Conservation (phyloP, 768 basidiomycete genomes). For the Pluteus cervinus region DNA sequence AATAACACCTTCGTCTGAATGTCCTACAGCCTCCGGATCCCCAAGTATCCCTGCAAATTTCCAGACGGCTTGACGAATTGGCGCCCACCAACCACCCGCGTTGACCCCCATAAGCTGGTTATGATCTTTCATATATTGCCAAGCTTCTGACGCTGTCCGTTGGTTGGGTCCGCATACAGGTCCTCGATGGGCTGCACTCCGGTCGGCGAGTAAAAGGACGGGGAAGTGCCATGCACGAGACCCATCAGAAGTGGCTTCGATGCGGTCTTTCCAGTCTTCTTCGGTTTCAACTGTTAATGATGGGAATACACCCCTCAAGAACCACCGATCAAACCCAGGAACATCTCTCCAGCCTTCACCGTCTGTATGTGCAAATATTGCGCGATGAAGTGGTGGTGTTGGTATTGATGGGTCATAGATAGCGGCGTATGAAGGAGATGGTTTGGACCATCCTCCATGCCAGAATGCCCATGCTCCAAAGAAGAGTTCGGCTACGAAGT, state of each 20-base stretch:
- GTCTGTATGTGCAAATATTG: constrained; percentile 56
- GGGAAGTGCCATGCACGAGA: constrained; percentile 62
- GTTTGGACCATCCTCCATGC: too few relatives aligned
- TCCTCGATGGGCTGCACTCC: constrained; percentile 65
- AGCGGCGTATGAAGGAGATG: too few relatives aligned
- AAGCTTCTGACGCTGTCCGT: constrained; percentile 59
- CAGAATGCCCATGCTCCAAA: constrained; percentile 66
- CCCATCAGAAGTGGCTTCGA: constrained; percentile 19
- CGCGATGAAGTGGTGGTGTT: constrained; percentile 50
- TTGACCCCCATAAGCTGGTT: constrained; percentile 17
- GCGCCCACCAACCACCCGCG: constrained; percentile 60
- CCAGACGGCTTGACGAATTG: constrained; percentile 49
- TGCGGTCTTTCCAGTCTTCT: constrained; percentile 62
- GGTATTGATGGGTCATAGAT: constrained; percentile 15
- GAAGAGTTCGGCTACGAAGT: constrained; percentile 70
- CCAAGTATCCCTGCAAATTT: constrained; percentile 44
- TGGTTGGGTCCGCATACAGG: constrained; percentile 50
- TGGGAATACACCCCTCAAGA: constrained; percentile 65
- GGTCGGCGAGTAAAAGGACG: constrained; percentile 55
- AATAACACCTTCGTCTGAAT: neutral
- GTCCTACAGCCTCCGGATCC: neutral
- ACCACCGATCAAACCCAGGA: constrained; percentile 65
- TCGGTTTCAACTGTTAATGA: constrained; percentile 51
- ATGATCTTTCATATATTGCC: constrained; percentile 41
- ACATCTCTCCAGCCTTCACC: constrained; percentile 55